Conservation (phyloP, 108 stramenopile genomes). For the Cyclotella cryptica region DNA sequence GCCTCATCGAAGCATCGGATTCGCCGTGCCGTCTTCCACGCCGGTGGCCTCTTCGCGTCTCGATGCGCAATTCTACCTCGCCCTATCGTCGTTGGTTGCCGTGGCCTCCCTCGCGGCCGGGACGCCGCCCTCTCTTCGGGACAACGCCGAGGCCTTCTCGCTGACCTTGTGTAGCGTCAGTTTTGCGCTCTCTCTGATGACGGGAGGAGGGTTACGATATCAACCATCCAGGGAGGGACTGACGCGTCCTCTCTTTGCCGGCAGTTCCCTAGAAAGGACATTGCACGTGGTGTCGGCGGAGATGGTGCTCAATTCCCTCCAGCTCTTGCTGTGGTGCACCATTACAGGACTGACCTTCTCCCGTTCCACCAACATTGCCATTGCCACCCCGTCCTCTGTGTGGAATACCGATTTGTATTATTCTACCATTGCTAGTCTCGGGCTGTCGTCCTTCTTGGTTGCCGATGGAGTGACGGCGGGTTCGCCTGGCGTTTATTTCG, state of each 20-base stretch:
- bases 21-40: background rate
- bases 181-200: background rate
- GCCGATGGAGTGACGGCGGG: background rate
- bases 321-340: background rate
- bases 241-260: background rate
- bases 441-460: background rate
- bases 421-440: background rate
- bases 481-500: background rate
- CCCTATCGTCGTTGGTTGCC: background rate
- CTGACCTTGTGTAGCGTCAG: background rate
- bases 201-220: constrained; percentile 12
- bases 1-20: background rate
- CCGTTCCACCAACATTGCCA: background rate
- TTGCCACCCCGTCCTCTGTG: background rate
- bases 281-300: background rate
- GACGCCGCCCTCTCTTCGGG: background rate
- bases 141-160: background rate
- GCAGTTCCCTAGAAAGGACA: background rate
- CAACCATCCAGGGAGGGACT: background rate
- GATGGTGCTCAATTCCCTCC: background rate
- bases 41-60: constrained; percentile 7
- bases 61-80: constrained; percentile 3
- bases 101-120: background rate
- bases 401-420: constrained; percentile 20
- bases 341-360: background rate